Percentiles rank a stretch among this genome's conserved stretches.
Evolutionary conservation across 1,139 yeast species (phyloP).

Genomic region (Kurtzmaniella quercitrusa): DNA sequence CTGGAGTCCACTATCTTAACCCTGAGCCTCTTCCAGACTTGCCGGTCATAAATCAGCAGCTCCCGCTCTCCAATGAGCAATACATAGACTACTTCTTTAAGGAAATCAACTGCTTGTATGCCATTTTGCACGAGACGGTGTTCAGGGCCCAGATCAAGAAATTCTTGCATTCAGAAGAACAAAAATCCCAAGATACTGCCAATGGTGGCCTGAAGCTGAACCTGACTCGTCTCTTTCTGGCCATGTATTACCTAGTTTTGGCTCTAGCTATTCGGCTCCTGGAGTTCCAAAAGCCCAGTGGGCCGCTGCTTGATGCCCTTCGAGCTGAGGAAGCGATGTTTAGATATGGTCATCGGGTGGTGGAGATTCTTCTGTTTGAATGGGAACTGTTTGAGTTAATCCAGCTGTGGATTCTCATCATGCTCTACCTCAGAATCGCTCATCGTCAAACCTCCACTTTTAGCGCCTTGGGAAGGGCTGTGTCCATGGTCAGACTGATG

Average conservation of each 20-base stretch:
- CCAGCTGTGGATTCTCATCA: constrained; percentile 57
- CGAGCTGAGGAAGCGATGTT: constrained; percentile 50
- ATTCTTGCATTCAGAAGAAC: constrained; percentile 16
- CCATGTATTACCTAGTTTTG: constrained; percentile 46
- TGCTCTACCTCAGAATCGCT: constrained; percentile 50
- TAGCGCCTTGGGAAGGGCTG: constrained; percentile 51
- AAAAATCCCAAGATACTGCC: neutral
- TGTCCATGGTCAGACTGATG: constrained; percentile 53
- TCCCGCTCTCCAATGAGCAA: constrained; percentile 12
- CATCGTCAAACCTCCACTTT: constrained; percentile 57
- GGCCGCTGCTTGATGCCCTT: constrained; percentile 27
- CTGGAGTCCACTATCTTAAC: constrained; percentile 49
- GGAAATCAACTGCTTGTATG: constrained; percentile 52
- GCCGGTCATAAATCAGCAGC: constrained; percentile 19
- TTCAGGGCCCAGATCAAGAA: constrained; percentile 49
- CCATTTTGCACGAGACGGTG: constrained; percentile 51
- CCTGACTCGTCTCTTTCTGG: constrained; percentile 45
- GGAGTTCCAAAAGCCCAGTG: constrained; percentile 40
- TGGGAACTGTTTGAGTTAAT: constrained; percentile 67
- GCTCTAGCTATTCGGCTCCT: constrained; percentile 51
- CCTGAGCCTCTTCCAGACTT: constrained; percentile 35
- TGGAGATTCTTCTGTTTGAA: constrained; percentile 51
- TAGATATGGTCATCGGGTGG: constrained; percentile 44
- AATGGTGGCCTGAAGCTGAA: constrained; percentile 20
- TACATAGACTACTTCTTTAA: constrained; percentile 41